These are phyloP conservation scores for Lichtheimia ornata DNA, from an alignment of 371 early-diverging fungal species.

Conservation along the genomic window DNA sequence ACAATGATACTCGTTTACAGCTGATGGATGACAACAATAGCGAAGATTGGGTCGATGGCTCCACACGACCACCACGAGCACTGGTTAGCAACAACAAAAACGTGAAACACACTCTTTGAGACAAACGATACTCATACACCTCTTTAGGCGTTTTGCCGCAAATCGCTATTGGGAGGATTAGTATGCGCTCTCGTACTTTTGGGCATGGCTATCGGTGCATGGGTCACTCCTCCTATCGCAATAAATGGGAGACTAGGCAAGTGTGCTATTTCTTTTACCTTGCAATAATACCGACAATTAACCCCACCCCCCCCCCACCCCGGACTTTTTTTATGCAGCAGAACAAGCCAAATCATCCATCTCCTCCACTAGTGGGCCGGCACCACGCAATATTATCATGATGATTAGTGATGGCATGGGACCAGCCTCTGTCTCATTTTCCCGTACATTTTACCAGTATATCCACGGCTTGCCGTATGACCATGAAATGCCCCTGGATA, in stretches of 20 bases:
- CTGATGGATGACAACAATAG: background rate
- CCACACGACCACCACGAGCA: too few species aligned
- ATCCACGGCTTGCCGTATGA: constrained; percentile 42
- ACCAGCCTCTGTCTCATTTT: constrained; percentile 86
- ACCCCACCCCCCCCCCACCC: too few species aligned
- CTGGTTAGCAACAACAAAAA: too few species aligned
- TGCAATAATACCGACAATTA: too few species aligned
- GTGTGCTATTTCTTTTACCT: too few species aligned
- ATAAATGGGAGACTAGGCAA: too few species aligned
- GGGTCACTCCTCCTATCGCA: constrained; percentile 8
- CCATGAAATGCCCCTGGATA: constrained; percentile 67
- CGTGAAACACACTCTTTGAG: too few species aligned
- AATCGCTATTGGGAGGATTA: background rate
- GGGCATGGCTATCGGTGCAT: constrained; percentile 12
- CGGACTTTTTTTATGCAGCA: too few species aligned
- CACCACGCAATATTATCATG: constrained; percentile 74
- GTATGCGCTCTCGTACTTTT: background rate
- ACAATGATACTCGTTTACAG: background rate
- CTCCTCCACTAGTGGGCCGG: too few species aligned
- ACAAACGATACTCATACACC: too few species aligned
- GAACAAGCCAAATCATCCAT: too few species aligned
- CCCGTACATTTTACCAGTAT: constrained; percentile 71
- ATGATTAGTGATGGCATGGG: constrained; percentile 93
- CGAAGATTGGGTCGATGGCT: background rate
- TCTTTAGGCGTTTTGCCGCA: background rate